Conservation (phyloP, 306 rosid genomes). For the Albizia julibrissin region DNA sequence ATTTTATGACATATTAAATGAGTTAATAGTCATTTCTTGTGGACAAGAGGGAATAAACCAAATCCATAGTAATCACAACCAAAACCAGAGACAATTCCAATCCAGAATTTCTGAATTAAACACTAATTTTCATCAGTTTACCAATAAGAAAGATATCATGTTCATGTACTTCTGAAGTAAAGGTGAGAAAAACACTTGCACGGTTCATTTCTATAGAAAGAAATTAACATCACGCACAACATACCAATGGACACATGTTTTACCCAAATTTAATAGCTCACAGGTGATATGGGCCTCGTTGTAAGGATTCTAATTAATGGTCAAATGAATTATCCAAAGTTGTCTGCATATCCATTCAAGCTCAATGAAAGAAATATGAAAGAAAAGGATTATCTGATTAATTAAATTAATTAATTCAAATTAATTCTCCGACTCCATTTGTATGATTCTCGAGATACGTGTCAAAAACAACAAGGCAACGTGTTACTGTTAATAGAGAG, state of each 20-base stretch:
- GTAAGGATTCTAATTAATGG: not conserved
- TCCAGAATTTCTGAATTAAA: not conserved
- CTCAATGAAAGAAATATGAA: not conserved
- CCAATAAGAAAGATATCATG: no score
- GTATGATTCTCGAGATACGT: not conserved
- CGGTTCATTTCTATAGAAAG: not conserved
- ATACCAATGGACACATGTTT: not conserved
- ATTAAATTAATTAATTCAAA: not conserved
- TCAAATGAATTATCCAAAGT: not conserved
- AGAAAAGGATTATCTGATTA: not conserved
- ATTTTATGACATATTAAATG: no score
- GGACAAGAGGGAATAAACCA: not conserved
- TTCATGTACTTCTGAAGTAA: not conserved
- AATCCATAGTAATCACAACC: not conserved
- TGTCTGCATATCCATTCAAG: constrained; percentile 11
- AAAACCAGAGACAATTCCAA: not conserved
- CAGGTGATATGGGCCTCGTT: constrained; percentile 1
- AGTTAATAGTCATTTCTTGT: no score
- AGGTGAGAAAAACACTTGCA: not conserved
- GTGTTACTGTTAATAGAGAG: not conserved
- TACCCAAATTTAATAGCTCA: not conserved
- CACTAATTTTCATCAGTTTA: not conserved
- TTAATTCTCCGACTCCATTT: not conserved
- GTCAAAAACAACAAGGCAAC: not conserved
- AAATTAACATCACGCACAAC: not conserved